These are phyloP conservation scores for Chaetothyriales sp. DNA, from an alignment of 2,329 filamentous ascomycete genomes.

Conservation along the genomic window DNA sequence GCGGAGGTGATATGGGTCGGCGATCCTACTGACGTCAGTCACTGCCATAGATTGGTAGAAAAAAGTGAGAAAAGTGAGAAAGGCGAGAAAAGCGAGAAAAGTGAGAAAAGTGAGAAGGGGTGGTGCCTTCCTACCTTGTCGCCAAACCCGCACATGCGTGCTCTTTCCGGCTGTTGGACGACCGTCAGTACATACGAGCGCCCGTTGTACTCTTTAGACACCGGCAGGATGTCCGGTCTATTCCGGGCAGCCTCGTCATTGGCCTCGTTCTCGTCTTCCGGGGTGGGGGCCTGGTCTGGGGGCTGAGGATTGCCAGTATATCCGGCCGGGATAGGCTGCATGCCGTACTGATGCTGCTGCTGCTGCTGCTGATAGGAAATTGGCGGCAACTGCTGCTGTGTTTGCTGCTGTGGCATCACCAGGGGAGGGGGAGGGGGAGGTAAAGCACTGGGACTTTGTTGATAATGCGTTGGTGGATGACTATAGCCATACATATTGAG, in stretches of 20 bases:
- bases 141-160: constrained; percentile 96
- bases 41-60: not conserved
- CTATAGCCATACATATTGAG: not conserved
- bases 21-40: constrained; percentile 50
- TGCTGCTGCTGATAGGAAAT: not conserved
- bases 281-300: not conserved
- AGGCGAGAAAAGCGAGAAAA: too few relatives aligned
- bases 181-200: constrained; percentile 52
- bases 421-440: not conserved
- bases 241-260: constrained; percentile 8
- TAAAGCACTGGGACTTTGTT: not conserved
- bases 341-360: constrained; percentile 6
- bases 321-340: not conserved
- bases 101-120: too few relatives aligned
- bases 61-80: too few relatives aligned
- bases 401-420: not conserved
- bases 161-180: constrained; percentile 78
- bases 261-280: constrained; percentile 7
- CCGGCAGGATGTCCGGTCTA: constrained; percentile 17
- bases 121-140: constrained; percentile 56
- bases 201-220: constrained; percentile 28
- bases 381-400: not conserved
- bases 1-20: constrained; percentile 86
- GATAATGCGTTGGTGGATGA: not conserved
- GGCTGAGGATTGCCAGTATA: not conserved